phyloP scores from a whole-genome alignment of 441 rosid genomes.

The Brassica hybrid region DNA sequence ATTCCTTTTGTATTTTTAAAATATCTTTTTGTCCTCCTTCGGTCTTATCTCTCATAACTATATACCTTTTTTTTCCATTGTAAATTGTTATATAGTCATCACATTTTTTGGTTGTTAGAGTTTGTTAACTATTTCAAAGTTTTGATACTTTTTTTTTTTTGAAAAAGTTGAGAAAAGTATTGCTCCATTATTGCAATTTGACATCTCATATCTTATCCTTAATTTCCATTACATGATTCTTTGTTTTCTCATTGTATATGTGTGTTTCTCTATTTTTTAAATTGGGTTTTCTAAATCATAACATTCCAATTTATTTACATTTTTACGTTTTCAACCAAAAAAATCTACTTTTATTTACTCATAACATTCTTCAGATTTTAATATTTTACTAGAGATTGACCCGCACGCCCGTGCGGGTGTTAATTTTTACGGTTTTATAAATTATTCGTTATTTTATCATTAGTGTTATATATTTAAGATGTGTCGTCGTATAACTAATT shows the following conservation, averaged over 20 bases:
- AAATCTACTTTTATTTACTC: neutral
- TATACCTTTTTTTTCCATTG: neutral
- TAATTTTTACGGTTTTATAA: too few species aligned
- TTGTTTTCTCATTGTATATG: conserved; percentile 6
- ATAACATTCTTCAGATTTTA: neutral
- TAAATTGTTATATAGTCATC: neutral
- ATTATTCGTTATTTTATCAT: too few species aligned
- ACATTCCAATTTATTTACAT: neutral
- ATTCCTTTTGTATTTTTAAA: neutral
- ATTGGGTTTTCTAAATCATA: neutral
- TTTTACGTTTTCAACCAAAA: neutral
- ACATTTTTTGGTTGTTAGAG: neutral
- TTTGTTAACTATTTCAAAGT: neutral
- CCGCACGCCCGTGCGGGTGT: too few species aligned
- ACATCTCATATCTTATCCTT: conserved; percentile 23
- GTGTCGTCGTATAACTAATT: too few species aligned
- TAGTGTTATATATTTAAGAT: too few species aligned
- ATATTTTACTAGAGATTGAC: too few species aligned
- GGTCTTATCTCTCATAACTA: neutral
- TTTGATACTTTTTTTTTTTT: neutral
- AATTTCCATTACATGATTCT: conserved; percentile 13
- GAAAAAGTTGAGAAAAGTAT: conserved; percentile 10
- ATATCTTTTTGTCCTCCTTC: conserved; percentile 26
- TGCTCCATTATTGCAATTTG: conserved; percentile 30
- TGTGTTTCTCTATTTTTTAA: neutral